A percentile compares a stretch with the other conserved stretches of the same genome.
Evolutionary conservation across 2,329 filamentous ascomycete species (phyloP).

Genomic region (Fusarium goolgardi): DNA sequence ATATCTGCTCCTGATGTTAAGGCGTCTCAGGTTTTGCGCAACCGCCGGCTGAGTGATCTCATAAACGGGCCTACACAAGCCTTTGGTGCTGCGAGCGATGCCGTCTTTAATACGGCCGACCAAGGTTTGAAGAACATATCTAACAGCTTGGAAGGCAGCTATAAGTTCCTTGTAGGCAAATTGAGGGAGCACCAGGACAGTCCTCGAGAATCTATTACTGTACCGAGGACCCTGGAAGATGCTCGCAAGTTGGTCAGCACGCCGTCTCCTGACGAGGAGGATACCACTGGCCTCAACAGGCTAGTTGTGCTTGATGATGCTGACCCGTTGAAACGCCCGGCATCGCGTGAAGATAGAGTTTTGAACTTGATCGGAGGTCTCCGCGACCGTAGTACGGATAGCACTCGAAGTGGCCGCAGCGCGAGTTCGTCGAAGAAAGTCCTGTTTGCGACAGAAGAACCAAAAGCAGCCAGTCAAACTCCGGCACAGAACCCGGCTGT

Average conservation of each 20-base stretch:
- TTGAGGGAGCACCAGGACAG: conserved; percentile 75
- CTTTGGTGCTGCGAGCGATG: conserved; percentile 84
- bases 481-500: conserved; percentile 63
- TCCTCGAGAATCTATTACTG: conserved; percentile 61
- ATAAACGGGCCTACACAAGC: conserved; percentile 86
- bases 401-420: conserved; percentile 72
- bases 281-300: conserved; percentile 68
- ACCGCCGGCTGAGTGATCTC: conserved; percentile 83
- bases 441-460: conserved; percentile 59
- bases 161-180: conserved; percentile 91
- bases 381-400: conserved; percentile 83
- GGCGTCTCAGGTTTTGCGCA: conserved; percentile 66
- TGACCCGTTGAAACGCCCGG: conserved; percentile 48
- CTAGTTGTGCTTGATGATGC: conserved; percentile 57
- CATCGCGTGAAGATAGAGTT: conserved; percentile 70
- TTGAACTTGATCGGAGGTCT: conserved; percentile 78
- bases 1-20: conserved; percentile 57
- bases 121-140: conserved; percentile 93
- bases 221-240: conserved; percentile 93
- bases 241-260: conserved; percentile 88
- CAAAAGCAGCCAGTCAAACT: conserved; percentile 37
- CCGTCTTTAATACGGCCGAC: conserved; percentile 87
- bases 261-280: conserved; percentile 71
- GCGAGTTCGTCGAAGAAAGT: conserved; percentile 70
- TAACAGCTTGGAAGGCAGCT: conserved; percentile 88